These are phyloP conservation scores for Nepenthes mirabilis DNA, from an alignment of 148 eudicot genomes.

Conservation along the genomic window DNA sequence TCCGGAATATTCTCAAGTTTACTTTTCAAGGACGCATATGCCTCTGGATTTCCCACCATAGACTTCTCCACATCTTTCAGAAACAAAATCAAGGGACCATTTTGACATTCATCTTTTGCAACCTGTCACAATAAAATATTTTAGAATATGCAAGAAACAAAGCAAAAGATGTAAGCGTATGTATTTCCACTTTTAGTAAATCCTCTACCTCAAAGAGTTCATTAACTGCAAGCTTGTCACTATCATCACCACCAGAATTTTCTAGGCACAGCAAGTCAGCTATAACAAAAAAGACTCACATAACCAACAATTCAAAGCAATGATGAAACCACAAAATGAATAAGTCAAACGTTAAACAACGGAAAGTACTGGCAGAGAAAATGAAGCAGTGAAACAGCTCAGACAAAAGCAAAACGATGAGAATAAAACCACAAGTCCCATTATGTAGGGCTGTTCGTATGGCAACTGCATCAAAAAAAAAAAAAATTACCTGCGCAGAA, in stretches of 20 bases:
- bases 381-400: too few species aligned
- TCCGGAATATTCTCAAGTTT: conserved; percentile 69
- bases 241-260: conserved; percentile 46
- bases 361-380: too few species aligned
- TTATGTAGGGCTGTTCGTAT: neutral
- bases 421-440: neutral
- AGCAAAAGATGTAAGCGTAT: neutral
- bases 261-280: conserved; percentile 72
- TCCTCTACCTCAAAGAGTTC: conserved; percentile 82
- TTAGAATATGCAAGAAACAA: neutral
- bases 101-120: conserved; percentile 48
- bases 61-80: conserved; percentile 88
- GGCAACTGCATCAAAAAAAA: neutral
- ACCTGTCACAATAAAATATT: conserved; percentile 28
- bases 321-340: too few species aligned
- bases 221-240: conserved; percentile 60
- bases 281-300: conserved; percentile 13
- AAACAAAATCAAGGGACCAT: conserved; percentile 53
- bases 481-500: conserved; percentile 65
- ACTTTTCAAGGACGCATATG: conserved; percentile 40
- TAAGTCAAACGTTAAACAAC: too few species aligned
- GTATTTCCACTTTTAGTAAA: neutral
- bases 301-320: neutral
- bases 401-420: neutral
- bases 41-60: conserved; percentile 56